These are phyloP conservation scores for Gomphus sp. DNA, from an alignment of 1,284 basidiomycete genomes.

Conservation along the genomic window DNA sequence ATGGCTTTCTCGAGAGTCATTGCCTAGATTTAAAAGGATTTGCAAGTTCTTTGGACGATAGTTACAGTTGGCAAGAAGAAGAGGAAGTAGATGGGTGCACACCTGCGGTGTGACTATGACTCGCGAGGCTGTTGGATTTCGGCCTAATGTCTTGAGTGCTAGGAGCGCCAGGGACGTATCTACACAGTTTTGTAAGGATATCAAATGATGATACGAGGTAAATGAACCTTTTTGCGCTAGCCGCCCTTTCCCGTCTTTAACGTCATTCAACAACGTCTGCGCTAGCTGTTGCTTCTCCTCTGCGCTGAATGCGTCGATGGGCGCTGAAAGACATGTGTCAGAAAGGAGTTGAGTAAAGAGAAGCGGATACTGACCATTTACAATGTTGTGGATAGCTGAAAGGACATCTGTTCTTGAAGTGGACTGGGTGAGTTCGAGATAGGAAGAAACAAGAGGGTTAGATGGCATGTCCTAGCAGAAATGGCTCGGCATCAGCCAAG, in stretches of 20 bases:
- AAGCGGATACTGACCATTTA: constrained; percentile 8
- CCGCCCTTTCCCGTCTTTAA: constrained; percentile 36
- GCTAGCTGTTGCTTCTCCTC: constrained; percentile 33
- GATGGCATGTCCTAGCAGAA: constrained; percentile 1
- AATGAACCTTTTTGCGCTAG: constrained; percentile 43
- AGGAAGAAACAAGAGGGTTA: constrained; percentile 20
- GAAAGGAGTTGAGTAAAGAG: not conserved
- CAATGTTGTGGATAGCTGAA: constrained; percentile 10
- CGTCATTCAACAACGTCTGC: constrained; percentile 49
- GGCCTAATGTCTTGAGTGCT: constrained; percentile 69
- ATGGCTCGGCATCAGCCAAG: not conserved
- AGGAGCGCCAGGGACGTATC: constrained; percentile 58
- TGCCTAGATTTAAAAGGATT: constrained; percentile 14
- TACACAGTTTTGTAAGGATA: constrained; percentile 19
- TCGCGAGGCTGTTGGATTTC: constrained; percentile 59
- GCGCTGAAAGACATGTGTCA: constrained; percentile 14
- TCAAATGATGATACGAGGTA: constrained; percentile 16
- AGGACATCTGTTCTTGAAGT: constrained; percentile 5
- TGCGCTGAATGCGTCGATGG: constrained; percentile 30
- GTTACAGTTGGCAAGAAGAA: not conserved
- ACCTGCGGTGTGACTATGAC: constrained; percentile 51
- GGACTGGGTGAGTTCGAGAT: constrained; percentile 30
- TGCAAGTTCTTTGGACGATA: constrained; percentile 34
- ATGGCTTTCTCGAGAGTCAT: constrained; percentile 7
- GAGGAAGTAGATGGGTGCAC: constrained; percentile 33